Evolutionary conservation across 768 basidiomycete genomes (phyloP), one percentile per base, ranked within the genome.

Genomic region (Pulveroboletus sp.): DNA sequence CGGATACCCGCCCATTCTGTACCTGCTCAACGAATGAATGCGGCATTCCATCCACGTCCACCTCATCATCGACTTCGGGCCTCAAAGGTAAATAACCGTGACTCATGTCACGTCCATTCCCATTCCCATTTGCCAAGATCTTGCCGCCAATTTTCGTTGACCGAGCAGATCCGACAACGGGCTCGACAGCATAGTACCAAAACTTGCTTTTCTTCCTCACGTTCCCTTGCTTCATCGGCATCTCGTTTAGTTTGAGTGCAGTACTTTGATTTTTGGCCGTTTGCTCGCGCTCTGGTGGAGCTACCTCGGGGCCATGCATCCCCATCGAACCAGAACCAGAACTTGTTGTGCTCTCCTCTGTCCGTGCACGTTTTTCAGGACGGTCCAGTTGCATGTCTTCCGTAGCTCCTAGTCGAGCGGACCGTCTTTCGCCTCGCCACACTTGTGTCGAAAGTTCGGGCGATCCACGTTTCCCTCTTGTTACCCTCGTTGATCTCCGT

Each of bases 121-220:
- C 59, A 22, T 71, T 65, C 19, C 56, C 39, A 6, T 35, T 31
- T 40, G 50, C 38, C 44, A 54, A 51, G 43, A 54, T 43, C 42
- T 54, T 55, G 50, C 50, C 41, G 20, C 44, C 58, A 27, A 19
- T 46, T 22, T 40, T 38, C 16, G 55, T 47, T 42, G 59, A 57
- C 22, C 38, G 50, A 30, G 57, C 16, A 12, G 69, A 55, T 22
- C 68, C 72, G 8, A 76, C 66, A 37, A 78, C 59, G 1, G 88
- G 85, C 58, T 92, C 89, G 22, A 92, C 86, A 17, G 89, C 89
- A 55, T 93, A 93, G 37, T 86, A 85, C 89, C 89, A 90, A 64
- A 83, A 91, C 61, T 86, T 90, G 62, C 89, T 91, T 66, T 78
- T 83, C 72, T 88, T 91, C 72, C 85, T 89, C 53, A 89, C 88